Base-by-base conservation (phyloP, 1,284 basidiomycete species). In the Marasmius oreades region DNA sequence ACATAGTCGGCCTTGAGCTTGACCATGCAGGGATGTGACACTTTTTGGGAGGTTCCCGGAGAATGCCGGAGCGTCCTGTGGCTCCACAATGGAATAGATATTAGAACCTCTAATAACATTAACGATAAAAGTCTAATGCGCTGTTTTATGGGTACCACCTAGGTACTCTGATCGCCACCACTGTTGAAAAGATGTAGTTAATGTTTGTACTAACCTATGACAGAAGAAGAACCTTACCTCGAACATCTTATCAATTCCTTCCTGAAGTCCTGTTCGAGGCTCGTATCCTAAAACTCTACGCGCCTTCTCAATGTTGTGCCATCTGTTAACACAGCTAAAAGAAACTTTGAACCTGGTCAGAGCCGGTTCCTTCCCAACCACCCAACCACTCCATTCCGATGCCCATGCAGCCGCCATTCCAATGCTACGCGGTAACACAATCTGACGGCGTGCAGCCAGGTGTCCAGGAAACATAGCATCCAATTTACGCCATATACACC, bases 241-340 rank as follows among this genome's bases (percentile, higher is more conserved):
- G 23, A 93, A 82, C 70, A 88, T 92, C 61, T 78, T 79, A 71
- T 84, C 81, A 58, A 98, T 81, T 22, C 93, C 96, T 64, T 99
- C 95, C 61, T 94, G 87, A 28, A 99, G 66, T 1, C 93, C 90
- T 12, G 97, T 87, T 55, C 93, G 75, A 0, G 96, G 97, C 68
- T 94, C 92, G 72, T 99, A 99, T 2, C 93, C 95, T 37, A 99
- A 78, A 60, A 98, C 82, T 55, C 94, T 76, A 63, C 95, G 80
- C 8, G 96, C 93, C 76, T 93, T 95, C 76, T 99, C 96, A 53
- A 96, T 95, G 70, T 98, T 97, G 72, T 96, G 92, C 79, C 90
- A 98, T 64, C 95, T 81, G 60, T 75, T 79, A 24, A 80, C 82
- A 69, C 86, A 89, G 47, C 81, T 85, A 68, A 86, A 93, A 20